Percentiles rank a stretch among this genome's conserved stretches.
Evolutionary conservation across 495 filamentous ascomycete species (phyloP).

Genomic region (Penicillium canescens): DNA sequence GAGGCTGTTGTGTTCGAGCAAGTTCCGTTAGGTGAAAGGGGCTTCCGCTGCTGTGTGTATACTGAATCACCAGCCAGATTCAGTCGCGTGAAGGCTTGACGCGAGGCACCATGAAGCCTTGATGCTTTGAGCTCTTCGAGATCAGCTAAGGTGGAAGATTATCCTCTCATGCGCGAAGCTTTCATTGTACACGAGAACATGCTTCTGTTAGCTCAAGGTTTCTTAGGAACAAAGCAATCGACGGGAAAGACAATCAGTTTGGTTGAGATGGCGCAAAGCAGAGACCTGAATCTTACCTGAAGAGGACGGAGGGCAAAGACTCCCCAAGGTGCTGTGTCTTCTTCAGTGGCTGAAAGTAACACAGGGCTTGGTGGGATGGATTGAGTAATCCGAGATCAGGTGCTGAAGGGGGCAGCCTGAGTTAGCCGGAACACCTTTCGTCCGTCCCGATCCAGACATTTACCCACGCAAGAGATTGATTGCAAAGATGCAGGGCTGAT

Average conservation of each 20-base stretch:
- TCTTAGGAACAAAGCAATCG: neutral
- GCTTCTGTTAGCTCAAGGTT: neutral
- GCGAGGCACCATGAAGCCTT: neutral
- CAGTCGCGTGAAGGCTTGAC: slow-evolving; percentile 1
- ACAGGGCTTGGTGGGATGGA: neutral
- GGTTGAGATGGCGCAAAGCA: neutral
- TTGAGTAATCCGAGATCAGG: neutral
- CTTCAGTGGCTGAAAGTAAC: neutral
- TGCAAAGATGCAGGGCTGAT: neutral
- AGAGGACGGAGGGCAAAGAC: neutral
- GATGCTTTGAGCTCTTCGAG: neutral
- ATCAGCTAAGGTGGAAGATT: neutral
- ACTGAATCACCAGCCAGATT: neutral
- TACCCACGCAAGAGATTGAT: neutral
- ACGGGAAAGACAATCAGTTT: neutral
- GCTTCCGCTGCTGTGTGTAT: neutral
- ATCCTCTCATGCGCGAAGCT: neutral
- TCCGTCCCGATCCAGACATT: slow-evolving; percentile 1
- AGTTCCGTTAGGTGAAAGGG: neutral
- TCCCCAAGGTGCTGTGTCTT: neutral
- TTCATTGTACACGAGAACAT: neutral
- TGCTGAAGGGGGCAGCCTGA: slow-evolving; percentile 3
- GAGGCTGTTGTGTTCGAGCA: neutral
- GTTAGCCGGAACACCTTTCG: slow-evolving; percentile 3
- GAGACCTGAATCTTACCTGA: slow-evolving; percentile 1